phyloP scores from a whole-genome alignment of 176 grass and related monocot genomes.

The Oropetium thomaeum region DNA sequence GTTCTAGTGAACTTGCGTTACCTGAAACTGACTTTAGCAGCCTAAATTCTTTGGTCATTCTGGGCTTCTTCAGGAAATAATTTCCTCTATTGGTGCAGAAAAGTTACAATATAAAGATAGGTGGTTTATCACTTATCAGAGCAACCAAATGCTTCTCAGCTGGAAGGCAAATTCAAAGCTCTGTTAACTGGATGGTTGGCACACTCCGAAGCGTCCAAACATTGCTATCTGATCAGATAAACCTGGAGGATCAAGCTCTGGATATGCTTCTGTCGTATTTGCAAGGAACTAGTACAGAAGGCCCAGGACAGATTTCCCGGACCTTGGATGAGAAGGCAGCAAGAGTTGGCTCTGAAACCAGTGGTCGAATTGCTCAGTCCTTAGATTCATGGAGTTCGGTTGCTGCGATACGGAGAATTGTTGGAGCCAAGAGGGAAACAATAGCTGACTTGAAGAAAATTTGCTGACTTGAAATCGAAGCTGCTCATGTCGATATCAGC shows the following conservation, averaged over 20 bases:
- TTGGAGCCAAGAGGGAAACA: slow-evolving; percentile 45
- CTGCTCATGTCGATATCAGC: slow-evolving; percentile 37
- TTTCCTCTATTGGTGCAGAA: slow-evolving; percentile 57
- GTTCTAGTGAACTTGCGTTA: slow-evolving; percentile 37
- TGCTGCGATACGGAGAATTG: slow-evolving; percentile 49
- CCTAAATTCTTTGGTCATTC: slow-evolving; percentile 61
- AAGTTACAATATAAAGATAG: slow-evolving; percentile 98
- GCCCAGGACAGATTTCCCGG: slow-evolving; percentile 43
- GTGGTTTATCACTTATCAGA: slow-evolving; percentile 35
- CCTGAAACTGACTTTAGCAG: slow-evolving; percentile 31
- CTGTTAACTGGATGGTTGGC: slow-evolving; percentile 56
- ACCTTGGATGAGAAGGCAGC: slow-evolving; percentile 58
- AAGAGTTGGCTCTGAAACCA: slow-evolving; percentile 37
- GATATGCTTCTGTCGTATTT: slow-evolving; percentile 59
- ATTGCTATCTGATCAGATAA: slow-evolving; percentile 66
- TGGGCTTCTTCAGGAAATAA: slow-evolving; percentile 73
- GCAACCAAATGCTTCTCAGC: slow-evolving; percentile 53
- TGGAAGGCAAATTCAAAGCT: slow-evolving; percentile 58
- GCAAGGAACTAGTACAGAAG: slow-evolving; percentile 42
- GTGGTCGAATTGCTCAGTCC: slow-evolving; percentile 52
- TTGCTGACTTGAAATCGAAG: slow-evolving; percentile 64
- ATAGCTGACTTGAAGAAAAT: slow-evolving; percentile 46
- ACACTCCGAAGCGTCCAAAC: slow-evolving; percentile 43
- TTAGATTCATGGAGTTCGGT: slow-evolving; percentile 62
- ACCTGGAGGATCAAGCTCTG: slow-evolving; percentile 55